Conservation (phyloP, 306 rosid genomes). For the Glycine soja region DNA sequence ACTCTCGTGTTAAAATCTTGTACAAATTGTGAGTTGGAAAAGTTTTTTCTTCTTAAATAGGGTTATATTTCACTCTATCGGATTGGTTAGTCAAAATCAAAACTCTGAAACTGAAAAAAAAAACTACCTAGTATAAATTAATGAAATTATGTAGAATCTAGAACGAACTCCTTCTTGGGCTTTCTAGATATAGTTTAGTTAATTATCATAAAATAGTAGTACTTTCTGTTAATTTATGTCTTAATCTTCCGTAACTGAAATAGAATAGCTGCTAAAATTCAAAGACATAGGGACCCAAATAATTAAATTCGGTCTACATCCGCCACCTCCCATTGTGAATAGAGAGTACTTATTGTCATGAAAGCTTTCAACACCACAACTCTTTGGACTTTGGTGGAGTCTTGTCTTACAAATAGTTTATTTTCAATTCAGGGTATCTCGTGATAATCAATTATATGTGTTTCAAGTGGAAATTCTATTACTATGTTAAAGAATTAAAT, state of each 20-base stretch:
- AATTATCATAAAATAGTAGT: neutral
- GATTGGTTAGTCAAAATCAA: neutral
- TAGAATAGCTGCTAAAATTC: neutral
- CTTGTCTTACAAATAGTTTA: neutral
- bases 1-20: neutral
- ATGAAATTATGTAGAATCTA: neutral
- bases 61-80: neutral
- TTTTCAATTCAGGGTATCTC: neutral
- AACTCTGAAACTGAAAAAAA: neutral
- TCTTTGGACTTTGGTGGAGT: neutral
- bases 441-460: neutral
- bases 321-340: neutral
- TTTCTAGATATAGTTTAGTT: neutral
- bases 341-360: neutral
- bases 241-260: neutral
- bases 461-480: neutral
- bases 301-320: slow-evolving; percentile 10
- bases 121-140: neutral
- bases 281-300: slow-evolving; percentile 1
- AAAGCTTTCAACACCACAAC: slow-evolving; percentile 3
- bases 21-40: neutral
- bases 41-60: neutral
- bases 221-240: neutral
- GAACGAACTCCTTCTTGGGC: neutral
- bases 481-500: neutral